phyloP scores from a whole-genome alignment of 2,329 filamentous ascomycete species.

The Diaporthe aspalathi region DNA sequence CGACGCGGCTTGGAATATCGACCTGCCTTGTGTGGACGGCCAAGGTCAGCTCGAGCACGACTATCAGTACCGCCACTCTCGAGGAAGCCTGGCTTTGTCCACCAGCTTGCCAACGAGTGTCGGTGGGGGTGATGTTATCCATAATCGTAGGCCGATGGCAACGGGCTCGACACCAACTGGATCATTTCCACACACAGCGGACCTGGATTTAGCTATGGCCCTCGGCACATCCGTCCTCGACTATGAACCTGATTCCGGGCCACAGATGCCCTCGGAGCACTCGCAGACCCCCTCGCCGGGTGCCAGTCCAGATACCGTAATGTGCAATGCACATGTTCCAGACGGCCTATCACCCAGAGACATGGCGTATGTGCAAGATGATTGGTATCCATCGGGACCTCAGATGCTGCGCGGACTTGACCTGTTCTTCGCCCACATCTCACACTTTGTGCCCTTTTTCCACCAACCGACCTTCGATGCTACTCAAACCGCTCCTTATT shows the following conservation, averaged over 20 bases:
- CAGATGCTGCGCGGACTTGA: conserved; percentile 49
- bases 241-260: neutral
- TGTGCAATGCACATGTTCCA: conserved; percentile 35
- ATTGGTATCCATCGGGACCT: conserved; percentile 47
- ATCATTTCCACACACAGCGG: neutral
- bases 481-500: conserved; percentile 40
- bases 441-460: conserved; percentile 53
- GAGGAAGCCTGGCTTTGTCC: neutral
- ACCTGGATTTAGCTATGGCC: conserved; percentile 5
- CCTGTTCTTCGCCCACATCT: conserved; percentile 52
- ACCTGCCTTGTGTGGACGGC: conserved; percentile 2
- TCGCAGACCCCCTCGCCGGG: neutral
- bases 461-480: conserved; percentile 51
- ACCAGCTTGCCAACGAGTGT: conserved; percentile 7
- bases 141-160: neutral
- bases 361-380: conserved; percentile 41
- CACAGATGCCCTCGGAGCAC: neutral
- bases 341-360: conserved; percentile 40
- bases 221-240: conserved; percentile 1
- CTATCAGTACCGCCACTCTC: conserved; percentile 5
- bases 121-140: neutral
- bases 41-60: neutral
- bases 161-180: neutral
- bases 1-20: conserved; percentile 10
- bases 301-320: conserved; percentile 16